Evolutionary conservation across 2,329 filamentous ascomycete species (phyloP), one percentile per base, ranked within the genome.

Genomic region (Aspergillus cejpii): DNA sequence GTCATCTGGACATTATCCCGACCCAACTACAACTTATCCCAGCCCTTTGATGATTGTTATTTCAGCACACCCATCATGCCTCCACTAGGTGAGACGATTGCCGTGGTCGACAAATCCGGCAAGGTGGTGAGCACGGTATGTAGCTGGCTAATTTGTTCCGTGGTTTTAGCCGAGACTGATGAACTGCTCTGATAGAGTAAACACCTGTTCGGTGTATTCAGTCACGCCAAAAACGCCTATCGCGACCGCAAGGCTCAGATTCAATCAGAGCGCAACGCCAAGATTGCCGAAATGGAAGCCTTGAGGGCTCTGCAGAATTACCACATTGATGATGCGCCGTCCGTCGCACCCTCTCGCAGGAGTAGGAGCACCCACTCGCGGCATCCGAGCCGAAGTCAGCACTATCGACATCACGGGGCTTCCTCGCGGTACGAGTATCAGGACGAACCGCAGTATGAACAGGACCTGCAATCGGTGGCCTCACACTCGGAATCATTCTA

Each of bases 111-210:
- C 73, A 89, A 80, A 66, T 92, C 87, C 46, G 88, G 88, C 59
- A 94, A 94, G 71, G 83, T 94, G 40, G 87, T 95, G 57, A 90
- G 83, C 75, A 92, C 84, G 48, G 87, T 90, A 75, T 66, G 84
- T 74, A 52, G 47, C 21, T 17, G 17, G 44, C 50, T n/a, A 39
- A 37, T 46, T 43, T 24, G 42, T 33, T 37, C 41, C 36, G 17
- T 23, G 14, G 5, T 20, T 17, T 28, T 28, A 20, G 10, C 60
- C 40, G 38, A 42, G 44, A 36, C 52, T 55, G 37, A 55, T 42
- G n/a, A 38, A 36, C 34, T 33, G 29, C 15, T 44, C 27, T 14
- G 37, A 27, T 60, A 94, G 88, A 88, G 88, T 61, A 95, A 94
- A 70, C 87, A 95, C 58, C 74, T 97, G 19, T 79, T 94, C 61